Conservation (phyloP, 139 green algal genomes). For the Tetraselmis chui region DNA sequence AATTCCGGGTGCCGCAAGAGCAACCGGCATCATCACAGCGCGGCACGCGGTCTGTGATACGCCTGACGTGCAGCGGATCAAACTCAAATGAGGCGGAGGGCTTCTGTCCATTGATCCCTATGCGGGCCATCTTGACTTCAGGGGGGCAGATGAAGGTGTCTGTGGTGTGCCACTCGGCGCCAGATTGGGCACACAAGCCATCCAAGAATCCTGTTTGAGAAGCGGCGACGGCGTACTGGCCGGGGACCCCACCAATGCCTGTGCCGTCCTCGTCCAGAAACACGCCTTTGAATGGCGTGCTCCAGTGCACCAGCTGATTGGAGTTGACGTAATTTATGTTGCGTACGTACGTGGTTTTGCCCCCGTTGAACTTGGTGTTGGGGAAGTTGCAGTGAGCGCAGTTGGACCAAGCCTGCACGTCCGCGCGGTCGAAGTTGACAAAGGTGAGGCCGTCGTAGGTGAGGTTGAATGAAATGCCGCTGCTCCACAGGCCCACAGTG, state of each 20-base stretch:
- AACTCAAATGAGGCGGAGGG: not conserved
- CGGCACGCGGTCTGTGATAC: not conserved
- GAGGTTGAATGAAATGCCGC: slow-evolving; percentile 8
- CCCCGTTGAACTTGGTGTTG: slow-evolving; percentile 18
- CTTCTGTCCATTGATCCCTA: not conserved
- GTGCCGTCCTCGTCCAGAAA: not conserved
- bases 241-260: not conserved
- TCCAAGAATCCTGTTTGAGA: not conserved
- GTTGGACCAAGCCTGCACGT: slow-evolving; percentile 9
- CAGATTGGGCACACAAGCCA: not conserved
- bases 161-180: not conserved
- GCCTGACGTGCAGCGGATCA: not conserved
- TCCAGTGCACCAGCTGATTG: not conserved
- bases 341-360: slow-evolving; percentile 7
- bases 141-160: not conserved
- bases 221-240: not conserved
- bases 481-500: slow-evolving; percentile 10
- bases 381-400: slow-evolving; percentile 30
- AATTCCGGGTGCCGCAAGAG: not conserved
- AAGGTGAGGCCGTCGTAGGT: slow-evolving; percentile 18
- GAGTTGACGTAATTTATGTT: slow-evolving; percentile 4
- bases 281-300: not conserved
- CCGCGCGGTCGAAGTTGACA: slow-evolving; percentile 11
- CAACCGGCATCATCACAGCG: not conserved
- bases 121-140: not conserved